Evolutionary conservation across 768 basidiomycete genomes (phyloP).

Genomic region (Boletellus emodensis): DNA sequence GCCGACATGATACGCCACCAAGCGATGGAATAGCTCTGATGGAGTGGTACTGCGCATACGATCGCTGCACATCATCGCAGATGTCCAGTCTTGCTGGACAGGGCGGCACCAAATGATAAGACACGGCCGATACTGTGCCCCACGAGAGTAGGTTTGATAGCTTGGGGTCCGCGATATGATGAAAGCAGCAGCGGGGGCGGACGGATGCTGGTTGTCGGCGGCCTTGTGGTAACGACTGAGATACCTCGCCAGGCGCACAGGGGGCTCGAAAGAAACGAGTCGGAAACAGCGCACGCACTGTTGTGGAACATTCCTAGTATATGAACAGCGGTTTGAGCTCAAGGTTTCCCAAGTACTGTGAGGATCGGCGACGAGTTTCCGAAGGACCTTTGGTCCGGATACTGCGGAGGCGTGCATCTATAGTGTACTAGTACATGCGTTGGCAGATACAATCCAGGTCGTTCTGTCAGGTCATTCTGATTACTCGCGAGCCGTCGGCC

Average conservation of each 20-base stretch:
- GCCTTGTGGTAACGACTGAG: constrained; percentile 14
- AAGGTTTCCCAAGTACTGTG: no score
- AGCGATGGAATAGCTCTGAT: constrained; percentile 18
- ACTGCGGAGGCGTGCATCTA: no score
- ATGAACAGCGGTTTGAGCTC: no score
- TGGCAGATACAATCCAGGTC: neutral
- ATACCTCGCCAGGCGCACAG: constrained; percentile 8
- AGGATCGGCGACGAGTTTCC: no score
- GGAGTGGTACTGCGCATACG: constrained; percentile 26
- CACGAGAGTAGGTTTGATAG: constrained; percentile 3
- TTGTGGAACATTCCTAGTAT: no score
- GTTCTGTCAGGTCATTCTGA: constrained; percentile 50
- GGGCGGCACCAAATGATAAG: constrained; percentile 3
- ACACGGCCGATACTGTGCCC: constrained; percentile 8
- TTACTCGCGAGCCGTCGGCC: constrained; percentile 68
- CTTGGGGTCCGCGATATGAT: neutral
- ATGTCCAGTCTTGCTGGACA: neutral
- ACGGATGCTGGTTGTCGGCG: neutral
- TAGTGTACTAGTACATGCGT: neutral
- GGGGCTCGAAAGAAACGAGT: neutral
- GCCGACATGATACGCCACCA: constrained; percentile 25
- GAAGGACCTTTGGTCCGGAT: no score
- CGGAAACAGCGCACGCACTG: no score
- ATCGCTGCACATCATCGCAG: constrained; percentile 11
- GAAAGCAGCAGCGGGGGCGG: neutral